These are phyloP conservation scores for Tolypocladium album DNA, from an alignment of 2,329 filamentous ascomycete genomes.

Conservation along the genomic window DNA sequence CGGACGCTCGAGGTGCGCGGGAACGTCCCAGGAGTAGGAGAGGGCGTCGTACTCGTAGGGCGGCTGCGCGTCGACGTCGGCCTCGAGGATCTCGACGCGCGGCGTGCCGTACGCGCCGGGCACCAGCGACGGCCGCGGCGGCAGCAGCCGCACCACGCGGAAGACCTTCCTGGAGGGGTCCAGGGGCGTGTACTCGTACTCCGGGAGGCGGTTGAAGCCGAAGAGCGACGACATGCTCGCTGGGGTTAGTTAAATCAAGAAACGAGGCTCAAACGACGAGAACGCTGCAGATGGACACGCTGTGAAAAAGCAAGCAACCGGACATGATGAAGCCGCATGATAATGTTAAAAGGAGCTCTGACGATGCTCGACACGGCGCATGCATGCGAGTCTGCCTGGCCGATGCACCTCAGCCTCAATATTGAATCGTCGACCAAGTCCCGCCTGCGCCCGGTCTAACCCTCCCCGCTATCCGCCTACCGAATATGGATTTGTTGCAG, in stretches of 20 bases:
- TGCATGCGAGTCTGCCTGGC: background rate
- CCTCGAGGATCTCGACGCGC: slow-evolving; percentile 16
- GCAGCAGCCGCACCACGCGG: slow-evolving; percentile 14
- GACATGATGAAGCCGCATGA: background rate
- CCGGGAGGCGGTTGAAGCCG: background rate
- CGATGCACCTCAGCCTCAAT: slow-evolving; percentile 6
- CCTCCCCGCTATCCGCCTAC: too few relatives aligned
- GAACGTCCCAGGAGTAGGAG: slow-evolving; percentile 18
- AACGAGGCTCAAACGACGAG: background rate
- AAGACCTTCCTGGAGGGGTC: slow-evolving; percentile 7
- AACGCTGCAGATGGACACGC: background rate
- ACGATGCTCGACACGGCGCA: background rate
- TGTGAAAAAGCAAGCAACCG: background rate
- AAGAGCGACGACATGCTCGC: slow-evolving; percentile 2
- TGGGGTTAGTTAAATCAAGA: too few relatives aligned
- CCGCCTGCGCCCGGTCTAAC: too few relatives aligned
- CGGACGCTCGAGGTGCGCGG: slow-evolving; percentile 2
- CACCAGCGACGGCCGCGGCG: slow-evolving; percentile 6
- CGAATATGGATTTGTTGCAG: too few relatives aligned
- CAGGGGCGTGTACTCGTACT: slow-evolving; percentile 5
- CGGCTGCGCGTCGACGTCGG: slow-evolving; percentile 5
- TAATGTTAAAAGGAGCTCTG: background rate
- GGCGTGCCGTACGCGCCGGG: slow-evolving; percentile 11
- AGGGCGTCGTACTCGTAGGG: slow-evolving; percentile 20
- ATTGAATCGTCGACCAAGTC: background rate